Conservation (phyloP, 2,329 filamentous ascomycete genomes). For the Rhexocercosporidium sp. region DNA sequence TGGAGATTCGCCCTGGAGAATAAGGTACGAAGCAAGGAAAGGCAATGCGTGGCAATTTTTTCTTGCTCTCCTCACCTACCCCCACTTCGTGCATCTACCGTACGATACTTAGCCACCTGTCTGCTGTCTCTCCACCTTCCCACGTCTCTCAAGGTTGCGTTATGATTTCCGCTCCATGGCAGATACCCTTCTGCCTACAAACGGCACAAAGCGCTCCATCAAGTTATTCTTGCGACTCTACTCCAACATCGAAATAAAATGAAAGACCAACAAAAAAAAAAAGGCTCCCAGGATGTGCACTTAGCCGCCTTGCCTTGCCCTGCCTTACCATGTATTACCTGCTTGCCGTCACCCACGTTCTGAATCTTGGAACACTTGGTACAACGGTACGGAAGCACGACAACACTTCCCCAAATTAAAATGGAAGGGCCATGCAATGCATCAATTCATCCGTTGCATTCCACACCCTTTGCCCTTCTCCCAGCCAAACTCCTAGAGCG, state of each 20-base stretch:
- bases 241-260: neutral
- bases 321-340: neutral
- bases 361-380: conserved; percentile 28
- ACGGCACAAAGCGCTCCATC: neutral
- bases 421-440: neutral
- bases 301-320: conserved; percentile 1
- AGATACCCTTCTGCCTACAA: neutral
- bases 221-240: neutral
- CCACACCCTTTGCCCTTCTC: neutral
- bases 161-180: neutral
- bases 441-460: neutral
- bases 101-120: too few relatives aligned
- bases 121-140: conserved; percentile 1
- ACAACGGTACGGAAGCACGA: conserved; percentile 35
- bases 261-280: neutral
- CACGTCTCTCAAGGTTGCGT: neutral
- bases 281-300: neutral
- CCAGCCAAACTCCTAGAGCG: neutral
- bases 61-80: too few relatives aligned
- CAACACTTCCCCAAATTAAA: conserved; percentile 36
- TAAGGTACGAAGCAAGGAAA: neutral
- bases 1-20: neutral
- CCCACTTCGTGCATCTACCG: neutral
- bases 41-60: neutral
- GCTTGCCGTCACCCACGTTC: conserved; percentile 9